A percentile compares a stretch with the other conserved stretches of the same genome.
Evolutionary conservation across 371 early-diverging fungal species (phyloP).

Genomic region (Rhizopus arrhizus): DNA sequence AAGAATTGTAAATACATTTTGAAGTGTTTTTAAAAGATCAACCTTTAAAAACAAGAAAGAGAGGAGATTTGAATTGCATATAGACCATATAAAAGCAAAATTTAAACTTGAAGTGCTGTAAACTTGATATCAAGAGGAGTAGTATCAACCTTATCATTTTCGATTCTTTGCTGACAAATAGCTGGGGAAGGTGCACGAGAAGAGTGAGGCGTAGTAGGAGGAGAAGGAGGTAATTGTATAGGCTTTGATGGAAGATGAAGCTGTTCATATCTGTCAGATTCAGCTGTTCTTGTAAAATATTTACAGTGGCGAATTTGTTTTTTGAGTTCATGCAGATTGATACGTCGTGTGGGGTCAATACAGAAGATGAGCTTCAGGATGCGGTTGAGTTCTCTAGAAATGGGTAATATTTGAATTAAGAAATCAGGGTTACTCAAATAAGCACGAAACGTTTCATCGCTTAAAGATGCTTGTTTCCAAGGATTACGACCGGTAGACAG

Average conservation of each 20-base stretch:
- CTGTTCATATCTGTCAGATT: conserved; percentile 30
- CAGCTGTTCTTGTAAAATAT: conserved; percentile 55
- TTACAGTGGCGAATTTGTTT: conserved; percentile 60
- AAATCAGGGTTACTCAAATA: conserved; percentile 66
- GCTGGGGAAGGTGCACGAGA: neutral
- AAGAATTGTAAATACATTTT: too few relatives aligned
- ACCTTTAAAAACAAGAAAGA: conserved; percentile 11
- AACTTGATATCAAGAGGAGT: conserved; percentile 7
- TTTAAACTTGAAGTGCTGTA: conserved; percentile 15
- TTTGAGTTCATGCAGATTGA: conserved; percentile 64
- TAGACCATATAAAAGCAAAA: neutral
- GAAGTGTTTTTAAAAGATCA: conserved; percentile 8
- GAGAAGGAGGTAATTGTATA: conserved; percentile 26
- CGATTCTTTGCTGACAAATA: conserved; percentile 9
- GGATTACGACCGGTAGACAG: conserved; percentile 80
- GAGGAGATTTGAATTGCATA: conserved; percentile 3
- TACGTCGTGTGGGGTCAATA: conserved; percentile 73
- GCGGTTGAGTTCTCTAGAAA: conserved; percentile 69
- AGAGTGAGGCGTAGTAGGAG: conserved; percentile 23
- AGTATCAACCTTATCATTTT: neutral
- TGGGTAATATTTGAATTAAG: conserved; percentile 67
- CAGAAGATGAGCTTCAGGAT: conserved; percentile 76
- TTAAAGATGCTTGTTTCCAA: conserved; percentile 75
- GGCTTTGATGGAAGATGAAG: neutral
- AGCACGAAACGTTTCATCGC: conserved; percentile 73